phyloP scores from a whole-genome alignment of 2,329 filamentous ascomycete species.

The Exophiala sp. region DNA sequence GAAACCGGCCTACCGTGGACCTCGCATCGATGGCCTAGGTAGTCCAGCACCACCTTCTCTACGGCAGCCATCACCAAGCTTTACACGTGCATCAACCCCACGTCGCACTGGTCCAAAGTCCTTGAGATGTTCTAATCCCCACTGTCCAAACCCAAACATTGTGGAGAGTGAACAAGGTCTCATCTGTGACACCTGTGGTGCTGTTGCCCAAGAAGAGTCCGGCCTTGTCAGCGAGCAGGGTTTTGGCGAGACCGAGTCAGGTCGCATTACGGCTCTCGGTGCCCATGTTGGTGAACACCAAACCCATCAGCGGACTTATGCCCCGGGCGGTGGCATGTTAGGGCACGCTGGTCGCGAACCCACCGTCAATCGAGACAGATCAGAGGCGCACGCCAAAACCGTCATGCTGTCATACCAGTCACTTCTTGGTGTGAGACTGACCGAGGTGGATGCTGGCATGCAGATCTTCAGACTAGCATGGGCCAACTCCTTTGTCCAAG shows the following conservation, averaged over 20 bases:
- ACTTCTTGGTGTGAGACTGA: slow-evolving; percentile 60
- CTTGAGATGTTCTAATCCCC: slow-evolving; percentile 42
- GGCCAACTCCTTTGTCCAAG: slow-evolving; percentile 75
- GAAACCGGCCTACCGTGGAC: slow-evolving; percentile 12
- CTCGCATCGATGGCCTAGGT: slow-evolving; percentile 19
- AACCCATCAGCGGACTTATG: slow-evolving; percentile 63
- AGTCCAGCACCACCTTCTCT: slow-evolving; percentile 19
- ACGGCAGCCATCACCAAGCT: slow-evolving; percentile 14
- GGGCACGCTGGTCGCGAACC: slow-evolving; percentile 30
- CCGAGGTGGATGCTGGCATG: slow-evolving; percentile 51
- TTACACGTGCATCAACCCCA: slow-evolving; percentile 16
- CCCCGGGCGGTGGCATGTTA: slow-evolving; percentile 41
- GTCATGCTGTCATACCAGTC: slow-evolving; percentile 61
- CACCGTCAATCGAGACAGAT: slow-evolving; percentile 35
- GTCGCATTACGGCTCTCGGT: slow-evolving; percentile 86
- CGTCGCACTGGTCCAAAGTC: slow-evolving; percentile 11
- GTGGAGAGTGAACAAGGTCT: slow-evolving; percentile 46
- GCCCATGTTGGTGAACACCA: slow-evolving; percentile 84
- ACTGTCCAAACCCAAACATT: slow-evolving; percentile 44
- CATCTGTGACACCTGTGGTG: slow-evolving; percentile 79
- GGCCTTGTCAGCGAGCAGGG: slow-evolving; percentile 90
- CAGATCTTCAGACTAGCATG: slow-evolving; percentile 75
- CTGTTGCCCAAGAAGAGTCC: slow-evolving; percentile 71
- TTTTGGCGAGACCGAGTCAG: slow-evolving; percentile 82
- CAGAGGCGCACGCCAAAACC: slow-evolving; percentile 32